These are phyloP conservation scores for Eudorina sp. DNA, from an alignment of 139 green algal species.

Conservation along the genomic window DNA sequence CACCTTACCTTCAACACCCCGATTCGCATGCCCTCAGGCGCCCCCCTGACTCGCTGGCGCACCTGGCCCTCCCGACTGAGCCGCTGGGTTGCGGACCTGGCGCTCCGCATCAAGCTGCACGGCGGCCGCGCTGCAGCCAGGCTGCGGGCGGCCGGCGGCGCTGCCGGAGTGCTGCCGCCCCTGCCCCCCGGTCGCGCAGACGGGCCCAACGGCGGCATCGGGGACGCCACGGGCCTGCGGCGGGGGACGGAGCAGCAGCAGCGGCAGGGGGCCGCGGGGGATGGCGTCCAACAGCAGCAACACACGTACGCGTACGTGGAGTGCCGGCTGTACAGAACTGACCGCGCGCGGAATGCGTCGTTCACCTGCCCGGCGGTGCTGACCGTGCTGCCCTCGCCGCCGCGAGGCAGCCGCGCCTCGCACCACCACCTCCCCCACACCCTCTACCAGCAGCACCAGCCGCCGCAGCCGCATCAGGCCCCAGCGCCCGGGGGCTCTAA, in stretches of 20 bases:
- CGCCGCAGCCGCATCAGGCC: neutral
- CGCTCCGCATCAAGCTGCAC: neutral
- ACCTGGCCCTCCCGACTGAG: constrained; percentile 7
- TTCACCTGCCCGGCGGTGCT: constrained; percentile 39
- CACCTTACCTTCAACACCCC: no score
- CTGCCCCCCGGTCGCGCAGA: neutral
- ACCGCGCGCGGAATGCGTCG: constrained; percentile 36
- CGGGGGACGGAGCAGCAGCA: neutral
- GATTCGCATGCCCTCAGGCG: no score
- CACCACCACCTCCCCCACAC: neutral
- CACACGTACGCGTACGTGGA: constrained; percentile 33
- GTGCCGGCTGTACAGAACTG: constrained; percentile 45
- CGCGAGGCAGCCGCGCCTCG: neutral
- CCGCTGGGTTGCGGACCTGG: constrained; percentile 15
- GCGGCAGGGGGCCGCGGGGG: neutral
- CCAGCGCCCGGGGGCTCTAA: neutral
- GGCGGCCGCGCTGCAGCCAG: neutral
- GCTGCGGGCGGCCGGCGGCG: neutral
- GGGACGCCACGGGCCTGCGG: neutral
- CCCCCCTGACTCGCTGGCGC: constrained; percentile 1
- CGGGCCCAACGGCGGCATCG: no score
- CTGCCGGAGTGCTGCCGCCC: neutral
- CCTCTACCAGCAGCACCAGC: neutral
- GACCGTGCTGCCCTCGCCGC: constrained; percentile 37
- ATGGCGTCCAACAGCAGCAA: neutral